Conservation (phyloP, 202 grass and related monocot genomes). For the Elaeis oleifera region DNA sequence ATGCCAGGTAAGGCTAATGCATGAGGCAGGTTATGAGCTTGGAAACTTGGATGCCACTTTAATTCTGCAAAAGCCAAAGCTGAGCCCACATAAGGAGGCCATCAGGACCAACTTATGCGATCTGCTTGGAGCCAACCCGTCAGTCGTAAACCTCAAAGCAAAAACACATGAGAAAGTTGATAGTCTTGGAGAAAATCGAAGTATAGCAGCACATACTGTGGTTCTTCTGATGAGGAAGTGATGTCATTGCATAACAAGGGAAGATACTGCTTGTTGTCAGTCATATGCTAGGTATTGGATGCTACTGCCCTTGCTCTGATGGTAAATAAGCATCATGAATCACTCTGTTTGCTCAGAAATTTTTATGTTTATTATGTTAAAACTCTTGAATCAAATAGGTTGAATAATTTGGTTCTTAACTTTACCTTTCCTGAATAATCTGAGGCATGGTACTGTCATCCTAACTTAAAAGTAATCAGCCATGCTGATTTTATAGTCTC, state of each 20-base stretch:
- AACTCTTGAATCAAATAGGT: too few species aligned
- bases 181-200: constrained; percentile 95
- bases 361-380: too few species aligned
- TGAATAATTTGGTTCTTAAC: too few species aligned
- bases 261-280: too few species aligned
- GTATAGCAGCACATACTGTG: constrained; percentile 95
- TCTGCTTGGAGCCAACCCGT: constrained; percentile 67
- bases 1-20: constrained; percentile 95
- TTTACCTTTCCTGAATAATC: too few species aligned
- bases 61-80: constrained; percentile 93
- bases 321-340: too few species aligned
- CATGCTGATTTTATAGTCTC: too few species aligned
- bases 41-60: constrained; percentile 93
- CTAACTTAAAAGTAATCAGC: too few species aligned
- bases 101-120: constrained; percentile 79
- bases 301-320: too few species aligned
- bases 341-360: too few species aligned
- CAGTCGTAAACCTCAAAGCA: constrained; percentile 95
- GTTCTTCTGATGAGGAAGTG: constrained; percentile 88
- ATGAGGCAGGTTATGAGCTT: constrained; percentile 81
- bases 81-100: constrained; percentile 89
- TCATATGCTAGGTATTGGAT: too few species aligned
- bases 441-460: too few species aligned
- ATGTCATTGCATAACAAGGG: neutral
- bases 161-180: constrained; percentile 97